Evolutionary conservation across 2,329 filamentous ascomycete species (phyloP).

Genomic region (Thermoascus crustaceus): DNA sequence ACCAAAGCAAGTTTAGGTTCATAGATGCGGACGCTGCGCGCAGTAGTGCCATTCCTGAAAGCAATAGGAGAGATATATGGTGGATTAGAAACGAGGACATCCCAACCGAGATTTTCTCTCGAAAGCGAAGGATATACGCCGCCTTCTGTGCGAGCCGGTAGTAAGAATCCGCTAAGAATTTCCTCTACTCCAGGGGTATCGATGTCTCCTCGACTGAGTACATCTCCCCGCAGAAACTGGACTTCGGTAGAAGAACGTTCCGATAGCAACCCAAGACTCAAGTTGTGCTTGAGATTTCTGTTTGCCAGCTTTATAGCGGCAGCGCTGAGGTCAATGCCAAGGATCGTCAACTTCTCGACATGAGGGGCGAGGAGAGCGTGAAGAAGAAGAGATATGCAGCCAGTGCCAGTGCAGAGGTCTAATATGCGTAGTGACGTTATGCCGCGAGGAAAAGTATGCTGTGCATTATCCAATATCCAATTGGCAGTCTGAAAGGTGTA

Average conservation of each 20-base stretch:
- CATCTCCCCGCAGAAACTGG: slow-evolving; percentile 41
- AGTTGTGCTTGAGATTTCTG: slow-evolving; percentile 54
- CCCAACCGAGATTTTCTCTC: slow-evolving; percentile 24
- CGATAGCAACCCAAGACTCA: slow-evolving; percentile 19
- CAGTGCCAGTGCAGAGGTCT: slow-evolving; percentile 85
- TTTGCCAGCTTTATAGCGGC: slow-evolving; percentile 57
- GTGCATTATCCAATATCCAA: slow-evolving; percentile 26
- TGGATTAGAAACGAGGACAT: slow-evolving; percentile 79
- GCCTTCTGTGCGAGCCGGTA: no score
- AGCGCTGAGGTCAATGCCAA: slow-evolving; percentile 66
- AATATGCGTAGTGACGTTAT: slow-evolving; percentile 52
- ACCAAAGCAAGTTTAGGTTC: slow-evolving; percentile 79
- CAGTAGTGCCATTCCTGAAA: slow-evolving; percentile 53
- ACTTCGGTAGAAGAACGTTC: slow-evolving; percentile 27
- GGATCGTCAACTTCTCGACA: slow-evolving; percentile 41
- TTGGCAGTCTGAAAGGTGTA: slow-evolving; percentile 52
- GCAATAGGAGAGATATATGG: slow-evolving; percentile 70
- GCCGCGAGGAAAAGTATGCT: not conserved
- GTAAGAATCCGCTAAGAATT: slow-evolving; percentile 9
- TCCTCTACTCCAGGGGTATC: slow-evolving; percentile 9
- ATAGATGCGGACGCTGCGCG: slow-evolving; percentile 66
- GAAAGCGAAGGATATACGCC: no score
- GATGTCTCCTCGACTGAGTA: slow-evolving; percentile 18
- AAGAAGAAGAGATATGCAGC: slow-evolving; percentile 77
- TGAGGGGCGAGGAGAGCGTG: slow-evolving; percentile 49